Conservation (phyloP, 2,329 filamentous ascomycete species). For the Chaetomiaceae sp. region DNA sequence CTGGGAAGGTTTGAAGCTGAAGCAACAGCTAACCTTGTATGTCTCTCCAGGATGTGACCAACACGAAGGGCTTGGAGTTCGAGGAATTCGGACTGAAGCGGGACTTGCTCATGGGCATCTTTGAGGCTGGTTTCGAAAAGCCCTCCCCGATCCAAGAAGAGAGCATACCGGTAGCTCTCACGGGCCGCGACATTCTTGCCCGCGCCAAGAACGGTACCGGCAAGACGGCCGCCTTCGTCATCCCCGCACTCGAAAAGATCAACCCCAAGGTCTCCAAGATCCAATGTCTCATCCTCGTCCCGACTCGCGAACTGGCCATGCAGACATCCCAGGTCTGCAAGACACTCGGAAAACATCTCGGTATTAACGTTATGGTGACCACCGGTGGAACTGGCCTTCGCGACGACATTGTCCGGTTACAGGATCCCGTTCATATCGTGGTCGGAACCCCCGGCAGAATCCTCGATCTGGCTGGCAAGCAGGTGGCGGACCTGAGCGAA, state of each 20-base stretch:
- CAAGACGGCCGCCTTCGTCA: slow-evolving; percentile 97
- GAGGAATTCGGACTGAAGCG: slow-evolving; percentile 95
- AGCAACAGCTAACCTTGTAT: not conserved
- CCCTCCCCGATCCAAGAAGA: slow-evolving; percentile 99
- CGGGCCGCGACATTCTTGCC: slow-evolving; percentile 90
- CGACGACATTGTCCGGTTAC: slow-evolving; percentile 92
- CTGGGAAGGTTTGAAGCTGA: no score
- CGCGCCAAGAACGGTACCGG: slow-evolving; percentile 98
- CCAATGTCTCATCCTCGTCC: slow-evolving; percentile 92
- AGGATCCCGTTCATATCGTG: slow-evolving; percentile 93
- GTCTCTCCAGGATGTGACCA: slow-evolving; percentile 80
- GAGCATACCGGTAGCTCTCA: slow-evolving; percentile 92
- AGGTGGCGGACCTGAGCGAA: slow-evolving; percentile 90
- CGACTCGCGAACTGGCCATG: slow-evolving; percentile 92
- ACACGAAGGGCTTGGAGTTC: slow-evolving; percentile 95
- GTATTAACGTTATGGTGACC: slow-evolving; percentile 98
- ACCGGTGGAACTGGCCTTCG: slow-evolving; percentile 92
- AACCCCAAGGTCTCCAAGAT: slow-evolving; percentile 96
- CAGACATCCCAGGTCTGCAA: slow-evolving; percentile 99
- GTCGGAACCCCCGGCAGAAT: slow-evolving; percentile 96
- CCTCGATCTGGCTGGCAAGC: slow-evolving; percentile 91
- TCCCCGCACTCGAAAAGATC: slow-evolving; percentile 89
- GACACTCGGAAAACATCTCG: slow-evolving; percentile 92
- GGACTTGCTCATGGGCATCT: slow-evolving; percentile 97
- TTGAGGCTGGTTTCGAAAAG: slow-evolving; percentile 98